These are phyloP conservation scores for Tetracladium setigerum DNA, from an alignment of 495 filamentous ascomycete genomes.

Conservation along the genomic window DNA sequence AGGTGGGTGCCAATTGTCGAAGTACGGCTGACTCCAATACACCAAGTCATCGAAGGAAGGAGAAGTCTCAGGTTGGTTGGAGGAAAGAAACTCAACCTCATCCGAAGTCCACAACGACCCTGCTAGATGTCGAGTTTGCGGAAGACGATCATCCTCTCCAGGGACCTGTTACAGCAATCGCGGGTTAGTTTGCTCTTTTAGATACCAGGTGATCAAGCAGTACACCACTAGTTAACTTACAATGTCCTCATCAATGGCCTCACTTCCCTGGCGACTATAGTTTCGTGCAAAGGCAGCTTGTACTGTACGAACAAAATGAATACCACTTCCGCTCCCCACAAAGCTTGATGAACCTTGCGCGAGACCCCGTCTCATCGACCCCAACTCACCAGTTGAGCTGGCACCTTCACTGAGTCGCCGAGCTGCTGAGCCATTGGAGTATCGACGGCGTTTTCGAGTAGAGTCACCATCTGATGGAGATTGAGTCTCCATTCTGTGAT, in stretches of 20 bases:
- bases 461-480: too few species aligned
- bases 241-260: constrained; percentile 25
- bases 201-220: too few species aligned
- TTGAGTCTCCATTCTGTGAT: too few species aligned
- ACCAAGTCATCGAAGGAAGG: constrained; percentile 18
- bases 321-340: constrained; percentile 43
- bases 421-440: background rate
- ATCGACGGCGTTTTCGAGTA: background rate
- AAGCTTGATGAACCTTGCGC: constrained; percentile 17
- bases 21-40: constrained; percentile 35
- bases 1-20: constrained; percentile 40
- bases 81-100: background rate
- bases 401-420: too few species aligned
- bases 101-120: constrained; percentile 6
- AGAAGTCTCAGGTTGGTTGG: constrained; percentile 4
- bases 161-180: too few species aligned
- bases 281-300: constrained; percentile 36
- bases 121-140: constrained; percentile 9
- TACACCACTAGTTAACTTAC: too few species aligned
- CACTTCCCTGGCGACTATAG: constrained; percentile 25
- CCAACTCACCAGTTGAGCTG: background rate
- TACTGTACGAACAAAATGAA: constrained; percentile 41
- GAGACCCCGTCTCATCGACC: background rate
- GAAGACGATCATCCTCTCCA: constrained; percentile 38
- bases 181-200: too few species aligned